Evolutionary conservation across 768 basidiomycete species (phyloP).

Genomic region (Termitomyces sp.): DNA sequence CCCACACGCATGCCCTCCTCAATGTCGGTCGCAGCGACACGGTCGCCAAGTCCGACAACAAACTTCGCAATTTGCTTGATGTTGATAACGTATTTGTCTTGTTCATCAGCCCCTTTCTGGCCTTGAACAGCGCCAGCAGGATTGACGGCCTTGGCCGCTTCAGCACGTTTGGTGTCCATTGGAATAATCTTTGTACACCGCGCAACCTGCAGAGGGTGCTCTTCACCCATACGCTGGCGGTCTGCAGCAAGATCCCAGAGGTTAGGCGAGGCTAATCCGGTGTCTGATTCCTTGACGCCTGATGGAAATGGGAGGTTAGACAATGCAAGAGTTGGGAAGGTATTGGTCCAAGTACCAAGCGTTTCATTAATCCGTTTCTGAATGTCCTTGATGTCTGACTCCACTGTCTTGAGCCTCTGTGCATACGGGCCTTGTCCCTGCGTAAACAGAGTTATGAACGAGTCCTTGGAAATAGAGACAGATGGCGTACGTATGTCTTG

Average conservation of each 20-base stretch:
- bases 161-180: constrained; percentile 68
- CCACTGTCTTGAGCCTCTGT: constrained; percentile 77
- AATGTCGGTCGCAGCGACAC: constrained; percentile 95
- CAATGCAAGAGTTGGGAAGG: neutral
- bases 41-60: constrained; percentile 94
- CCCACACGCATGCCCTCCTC: constrained; percentile 99
- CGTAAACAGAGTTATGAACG: neutral
- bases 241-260: constrained; percentile 97
- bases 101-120: constrained; percentile 96
- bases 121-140: constrained; percentile 73
- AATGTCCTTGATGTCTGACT: constrained; percentile 89
- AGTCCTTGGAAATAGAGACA: neutral
- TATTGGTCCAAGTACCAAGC: constrained; percentile 54
- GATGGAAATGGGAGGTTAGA: constrained; percentile 4
- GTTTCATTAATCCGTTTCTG: constrained; percentile 98
- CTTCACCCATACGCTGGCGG: constrained; percentile 82
- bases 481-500: constrained; percentile 84
- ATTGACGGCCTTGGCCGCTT: constrained; percentile 74
- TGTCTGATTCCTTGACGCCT: constrained; percentile 98
- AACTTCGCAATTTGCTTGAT: constrained; percentile 99
- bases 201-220: constrained; percentile 94
- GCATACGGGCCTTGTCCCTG: constrained; percentile 99
- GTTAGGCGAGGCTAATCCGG: constrained; percentile 93
- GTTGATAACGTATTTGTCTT: constrained; percentile 99
- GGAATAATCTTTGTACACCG: constrained; percentile 98